Percentiles rank a stretch among this genome's conserved stretches.
Evolutionary conservation across 306 rosid species (phyloP).

Genomic region (Trichosanthes cucumerina): DNA sequence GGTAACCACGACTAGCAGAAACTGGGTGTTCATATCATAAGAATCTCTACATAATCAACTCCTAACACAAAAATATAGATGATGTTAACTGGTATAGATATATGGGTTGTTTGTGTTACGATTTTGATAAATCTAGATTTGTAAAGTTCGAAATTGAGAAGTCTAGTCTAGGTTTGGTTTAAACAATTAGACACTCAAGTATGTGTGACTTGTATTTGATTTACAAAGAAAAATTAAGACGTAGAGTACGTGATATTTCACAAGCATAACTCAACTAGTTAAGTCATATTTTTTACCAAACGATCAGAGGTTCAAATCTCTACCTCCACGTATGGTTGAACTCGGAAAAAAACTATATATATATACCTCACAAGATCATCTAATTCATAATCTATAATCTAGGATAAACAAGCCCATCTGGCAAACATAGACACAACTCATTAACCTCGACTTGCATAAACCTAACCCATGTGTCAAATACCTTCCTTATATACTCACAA

Average conservation of each 20-base stretch:
- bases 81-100: background rate
- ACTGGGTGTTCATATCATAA: background rate
- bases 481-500: conserved; percentile 1
- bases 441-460: background rate
- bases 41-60: background rate
- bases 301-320: background rate
- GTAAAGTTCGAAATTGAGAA: too few relatives aligned
- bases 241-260: too few relatives aligned
- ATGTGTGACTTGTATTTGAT: too few relatives aligned
- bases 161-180: background rate
- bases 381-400: background rate
- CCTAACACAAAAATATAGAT: background rate
- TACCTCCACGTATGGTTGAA: too few relatives aligned
- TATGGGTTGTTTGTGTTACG: background rate
- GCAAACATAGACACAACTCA: background rate
- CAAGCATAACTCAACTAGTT: background rate
- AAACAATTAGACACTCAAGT: background rate
- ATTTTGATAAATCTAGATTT: too few relatives aligned
- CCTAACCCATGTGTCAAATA: background rate
- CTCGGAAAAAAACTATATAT: background rate
- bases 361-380: too few relatives aligned
- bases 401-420: background rate
- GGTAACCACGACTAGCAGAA: background rate
- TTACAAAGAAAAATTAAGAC: background rate
- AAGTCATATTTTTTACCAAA: too few relatives aligned